Conservation (phyloP, 805 yeast genomes). For the Monosporozyma solicola region DNA sequence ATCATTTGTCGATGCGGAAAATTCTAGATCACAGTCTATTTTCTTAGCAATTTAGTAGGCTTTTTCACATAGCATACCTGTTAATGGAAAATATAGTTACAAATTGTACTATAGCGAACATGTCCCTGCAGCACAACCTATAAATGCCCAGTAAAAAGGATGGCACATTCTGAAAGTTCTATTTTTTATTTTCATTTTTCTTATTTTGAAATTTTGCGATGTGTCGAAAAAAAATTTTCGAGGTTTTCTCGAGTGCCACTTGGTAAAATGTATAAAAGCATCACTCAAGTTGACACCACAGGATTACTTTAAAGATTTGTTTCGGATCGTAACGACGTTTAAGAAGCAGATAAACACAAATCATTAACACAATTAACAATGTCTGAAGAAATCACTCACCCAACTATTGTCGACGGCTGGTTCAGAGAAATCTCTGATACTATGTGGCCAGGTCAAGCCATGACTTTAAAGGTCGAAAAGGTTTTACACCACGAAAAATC, state of each 20-base stretch:
- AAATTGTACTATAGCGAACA: too few relatives aligned
- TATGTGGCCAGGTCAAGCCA: slow-evolving; percentile 99
- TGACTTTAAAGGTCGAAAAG: slow-evolving; percentile 82
- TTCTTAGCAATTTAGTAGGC: too few relatives aligned
- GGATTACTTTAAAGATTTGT: neutral
- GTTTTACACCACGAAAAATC: slow-evolving; percentile 79
- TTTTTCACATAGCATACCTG: too few relatives aligned
- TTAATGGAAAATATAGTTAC: too few relatives aligned
- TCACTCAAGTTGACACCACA: neutral
- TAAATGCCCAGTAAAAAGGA: neutral
- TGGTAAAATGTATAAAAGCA: neutral
- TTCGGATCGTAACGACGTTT: neutral
- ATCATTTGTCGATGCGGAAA: too few relatives aligned
- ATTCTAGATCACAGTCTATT: too few relatives aligned
- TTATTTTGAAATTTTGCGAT: neutral
- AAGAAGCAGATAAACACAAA: neutral
- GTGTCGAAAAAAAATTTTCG: neutral
- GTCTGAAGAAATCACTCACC: slow-evolving; percentile 34
- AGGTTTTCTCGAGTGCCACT: neutral
- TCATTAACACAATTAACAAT: slow-evolving; percentile 7
- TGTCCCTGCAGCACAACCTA: neutral
- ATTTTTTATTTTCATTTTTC: neutral
- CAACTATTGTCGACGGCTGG: slow-evolving; percentile 69
- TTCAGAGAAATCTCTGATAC: slow-evolving; percentile 90
- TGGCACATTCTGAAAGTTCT: neutral